Percentiles rank a stretch among this genome's conserved stretches.
phyloP scores from a whole-genome alignment of 345 rosid genomes.

The Theobroma cacao region DNA sequence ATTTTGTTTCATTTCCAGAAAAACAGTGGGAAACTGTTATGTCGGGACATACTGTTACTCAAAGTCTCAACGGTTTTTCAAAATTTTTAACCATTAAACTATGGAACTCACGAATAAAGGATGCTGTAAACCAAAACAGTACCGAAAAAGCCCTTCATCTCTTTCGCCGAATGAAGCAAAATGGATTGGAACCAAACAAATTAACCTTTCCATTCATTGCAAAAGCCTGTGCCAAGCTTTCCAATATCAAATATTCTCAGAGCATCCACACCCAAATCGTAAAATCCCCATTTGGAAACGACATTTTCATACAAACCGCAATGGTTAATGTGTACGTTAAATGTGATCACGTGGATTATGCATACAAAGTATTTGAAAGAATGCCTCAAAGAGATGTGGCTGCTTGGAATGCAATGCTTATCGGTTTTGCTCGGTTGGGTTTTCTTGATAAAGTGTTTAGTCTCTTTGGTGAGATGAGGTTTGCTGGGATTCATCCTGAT shows the following conservation, averaged over 20 bases:
- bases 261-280: slow-evolving; percentile 42
- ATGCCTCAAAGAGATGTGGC: slow-evolving; percentile 56
- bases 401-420: slow-evolving; percentile 61
- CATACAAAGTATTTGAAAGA: slow-evolving; percentile 41
- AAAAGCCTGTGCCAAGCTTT: slow-evolving; percentile 59
- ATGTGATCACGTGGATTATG: slow-evolving; percentile 33
- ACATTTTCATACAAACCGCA: slow-evolving; percentile 50
- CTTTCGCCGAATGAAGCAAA: slow-evolving; percentile 49
- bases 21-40: slow-evolving; percentile 10
- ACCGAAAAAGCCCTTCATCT: slow-evolving; percentile 36
- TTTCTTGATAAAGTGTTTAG: slow-evolving; percentile 18
- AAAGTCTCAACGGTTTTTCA: slow-evolving; percentile 10
- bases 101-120: slow-evolving; percentile 47
- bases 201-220: slow-evolving; percentile 57
- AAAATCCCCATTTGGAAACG: slow-evolving; percentile 42
- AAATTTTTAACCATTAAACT: slow-evolving; percentile 21
- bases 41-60: slow-evolving; percentile 26
- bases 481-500: slow-evolving; percentile 39
- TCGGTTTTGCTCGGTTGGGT: slow-evolving; percentile 49
- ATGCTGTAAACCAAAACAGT: slow-evolving; percentile 35
- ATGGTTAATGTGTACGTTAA: slow-evolving; percentile 45
- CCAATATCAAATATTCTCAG: slow-evolving; percentile 22
- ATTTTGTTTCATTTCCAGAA: neutral
- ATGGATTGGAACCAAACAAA: slow-evolving; percentile 45
- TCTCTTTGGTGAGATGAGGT: slow-evolving; percentile 47